phyloP scores from a whole-genome alignment of 805 yeast genomes.

The Clavispora carvajalis region DNA sequence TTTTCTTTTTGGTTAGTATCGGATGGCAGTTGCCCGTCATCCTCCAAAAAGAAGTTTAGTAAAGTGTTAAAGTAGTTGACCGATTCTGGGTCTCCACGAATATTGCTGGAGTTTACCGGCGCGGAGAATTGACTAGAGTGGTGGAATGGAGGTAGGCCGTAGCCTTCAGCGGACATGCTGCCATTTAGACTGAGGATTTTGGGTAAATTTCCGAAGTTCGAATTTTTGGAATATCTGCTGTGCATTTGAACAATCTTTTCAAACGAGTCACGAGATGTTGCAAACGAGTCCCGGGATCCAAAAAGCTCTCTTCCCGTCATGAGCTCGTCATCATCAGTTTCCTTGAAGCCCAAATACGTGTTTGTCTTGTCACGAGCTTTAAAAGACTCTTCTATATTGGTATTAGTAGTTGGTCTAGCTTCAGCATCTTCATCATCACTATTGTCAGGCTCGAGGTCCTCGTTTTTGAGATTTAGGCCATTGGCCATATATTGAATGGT shows the following conservation, averaged over 20 bases:
- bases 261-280: constrained; percentile 13
- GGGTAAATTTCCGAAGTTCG: constrained; percentile 8
- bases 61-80: constrained; percentile 39
- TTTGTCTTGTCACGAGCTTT: background rate
- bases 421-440: constrained; percentile 28
- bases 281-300: constrained; percentile 31
- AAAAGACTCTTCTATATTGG: constrained; percentile 3
- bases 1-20: constrained; percentile 5
- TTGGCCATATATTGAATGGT: constrained; percentile 30
- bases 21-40: constrained; percentile 15
- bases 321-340: constrained; percentile 26
- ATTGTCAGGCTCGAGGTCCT: constrained; percentile 30
- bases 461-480: constrained; percentile 29
- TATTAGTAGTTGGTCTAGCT: background rate
- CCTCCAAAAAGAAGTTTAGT: constrained; percentile 50
- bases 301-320: constrained; percentile 36
- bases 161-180: constrained; percentile 8
- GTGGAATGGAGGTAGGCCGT: constrained; percentile 38
- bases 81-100: constrained; percentile 10
- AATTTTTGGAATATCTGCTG: constrained; percentile 3
- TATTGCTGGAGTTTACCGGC: constrained; percentile 2
- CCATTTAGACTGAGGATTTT: constrained; percentile 26
- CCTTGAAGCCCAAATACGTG: constrained; percentile 2
- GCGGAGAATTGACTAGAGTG: constrained; percentile 19
- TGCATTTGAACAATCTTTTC: constrained; percentile 25